Base-by-base conservation (phyloP, 345 rosid genomes). In the Brassica carinata region DNA sequence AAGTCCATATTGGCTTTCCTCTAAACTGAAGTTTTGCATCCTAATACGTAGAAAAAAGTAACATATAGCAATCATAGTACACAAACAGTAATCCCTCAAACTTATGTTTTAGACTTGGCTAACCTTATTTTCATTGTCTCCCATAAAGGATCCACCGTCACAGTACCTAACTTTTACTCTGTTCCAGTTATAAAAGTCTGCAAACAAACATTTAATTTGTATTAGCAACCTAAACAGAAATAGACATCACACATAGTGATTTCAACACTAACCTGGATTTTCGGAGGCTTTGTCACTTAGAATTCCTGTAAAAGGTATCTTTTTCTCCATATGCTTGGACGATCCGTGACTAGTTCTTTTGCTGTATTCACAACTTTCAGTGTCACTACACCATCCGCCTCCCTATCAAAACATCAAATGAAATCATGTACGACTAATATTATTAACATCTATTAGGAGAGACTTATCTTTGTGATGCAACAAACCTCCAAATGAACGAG, bases 181-280 rank as follows among this genome's bases (percentile, higher is more conserved):
- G 64, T 95, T 95, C 99, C 99, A 95, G 81, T 93, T 91, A 86
- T 89, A 94, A 84, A 94, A 94, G 61, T 94, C 98, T 94, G 88
- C 82, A 82, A 74, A 53, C 19, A 53, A 64, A 65, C 38, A 78
- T 63, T 29, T 29, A 29, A 29, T 29, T 34, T 55, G 36, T 31
- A 68, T 68, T 18, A 59, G 43, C 69, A 59, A 77, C 40, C 8
- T 55, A 34, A 53, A 31, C 0, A 4, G 15, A 59, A 7, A 6
- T 9, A 26, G 59, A 67, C 18, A 51, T 27, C 15, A 58, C 1
- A 57, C 15, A 58, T 7, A 74, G 9, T 64, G 71, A 31, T 64
- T 6, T 7, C 68, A 63, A 72, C 8, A 45, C 8, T 65, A 40
- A 93, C 99, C 97, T 45, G 97, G 98, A 82, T 95, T 95, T 71